phyloP scores from a whole-genome alignment of 768 basidiomycete genomes.

The Termitomyces sp. region DNA sequence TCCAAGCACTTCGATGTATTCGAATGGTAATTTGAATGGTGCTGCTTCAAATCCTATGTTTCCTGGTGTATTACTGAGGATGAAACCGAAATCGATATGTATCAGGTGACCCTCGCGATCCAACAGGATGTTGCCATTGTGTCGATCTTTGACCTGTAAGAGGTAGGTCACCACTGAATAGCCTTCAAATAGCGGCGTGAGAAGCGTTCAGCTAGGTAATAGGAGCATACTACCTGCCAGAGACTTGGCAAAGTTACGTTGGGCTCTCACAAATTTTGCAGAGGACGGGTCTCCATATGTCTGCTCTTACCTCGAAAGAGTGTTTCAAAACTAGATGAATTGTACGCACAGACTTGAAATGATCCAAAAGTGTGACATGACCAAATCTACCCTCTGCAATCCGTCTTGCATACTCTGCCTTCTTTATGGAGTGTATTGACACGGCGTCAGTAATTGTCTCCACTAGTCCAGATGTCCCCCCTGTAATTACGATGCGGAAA shows the following conservation, averaged over 20 bases:
- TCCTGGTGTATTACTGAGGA: slow-evolving; percentile 94
- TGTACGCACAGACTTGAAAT: slow-evolving; percentile 74
- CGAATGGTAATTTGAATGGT: slow-evolving; percentile 92
- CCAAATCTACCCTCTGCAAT: slow-evolving; percentile 75
- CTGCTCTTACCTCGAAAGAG: slow-evolving; percentile 31
- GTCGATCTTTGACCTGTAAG: slow-evolving; percentile 96
- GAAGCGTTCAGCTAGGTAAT: not conserved
- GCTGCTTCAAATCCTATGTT: slow-evolving; percentile 99
- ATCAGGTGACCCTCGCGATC: slow-evolving; percentile 94
- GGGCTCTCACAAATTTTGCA: slow-evolving; percentile 84
- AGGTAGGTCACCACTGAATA: slow-evolving; percentile 96
- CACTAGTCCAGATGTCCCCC: slow-evolving; percentile 86
- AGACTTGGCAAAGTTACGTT: slow-evolving; percentile 91
- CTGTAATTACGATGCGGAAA: slow-evolving; percentile 94
- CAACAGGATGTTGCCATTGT: slow-evolving; percentile 96
- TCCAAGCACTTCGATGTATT: slow-evolving; percentile 95
- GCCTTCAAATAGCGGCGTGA: slow-evolving; percentile 35
- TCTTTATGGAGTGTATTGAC: slow-evolving; percentile 99
- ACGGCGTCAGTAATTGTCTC: slow-evolving; percentile 99
- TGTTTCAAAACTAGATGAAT: not conserved
- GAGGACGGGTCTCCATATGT: slow-evolving; percentile 88
- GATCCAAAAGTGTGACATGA: slow-evolving; percentile 86
- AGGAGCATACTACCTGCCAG: slow-evolving; percentile 53
- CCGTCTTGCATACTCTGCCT: slow-evolving; percentile 91
- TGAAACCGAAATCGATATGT: slow-evolving; percentile 99